Conservation (phyloP, 805 yeast genomes). For the Zygoascus tannicola region DNA sequence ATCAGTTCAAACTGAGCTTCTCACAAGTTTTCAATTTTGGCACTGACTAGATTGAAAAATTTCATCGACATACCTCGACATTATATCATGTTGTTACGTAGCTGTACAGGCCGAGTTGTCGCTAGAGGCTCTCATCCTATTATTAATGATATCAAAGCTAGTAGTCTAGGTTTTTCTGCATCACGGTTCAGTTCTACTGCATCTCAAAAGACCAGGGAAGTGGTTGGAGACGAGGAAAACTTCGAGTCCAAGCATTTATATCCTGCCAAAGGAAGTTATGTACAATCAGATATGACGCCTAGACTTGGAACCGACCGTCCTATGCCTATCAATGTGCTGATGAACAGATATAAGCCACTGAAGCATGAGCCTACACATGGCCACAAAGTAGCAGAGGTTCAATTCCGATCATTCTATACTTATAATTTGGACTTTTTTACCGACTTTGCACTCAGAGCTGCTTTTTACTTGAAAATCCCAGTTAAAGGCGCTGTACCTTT, state of each 20-base stretch:
- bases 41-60: too few species aligned
- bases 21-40: too few species aligned
- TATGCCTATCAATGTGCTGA: constrained; percentile 74
- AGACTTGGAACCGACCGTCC: constrained; percentile 38
- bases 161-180: too few species aligned
- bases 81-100: too few species aligned
- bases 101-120: too few species aligned
- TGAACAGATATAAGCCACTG: constrained; percentile 73
- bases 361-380: constrained; percentile 59
- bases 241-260: constrained; percentile 13
- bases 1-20: too few species aligned
- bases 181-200: too few species aligned
- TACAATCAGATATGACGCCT: constrained; percentile 13
- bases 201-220: too few species aligned
- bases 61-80: too few species aligned
- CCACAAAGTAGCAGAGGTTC: constrained; percentile 62
- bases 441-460: constrained; percentile 84
- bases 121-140: too few species aligned
- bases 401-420: constrained; percentile 56
- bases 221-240: constrained; percentile 11
- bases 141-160: too few species aligned
- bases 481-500: constrained; percentile 61
- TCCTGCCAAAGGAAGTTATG: constrained; percentile 15
- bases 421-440: constrained; percentile 58
- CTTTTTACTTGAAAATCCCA: constrained; percentile 83